Percentiles rank a stretch among this genome's conserved stretches.
Conservation (phyloP, 2,329 filamentous ascomycete species). For the Penicillium italicum region DNA sequence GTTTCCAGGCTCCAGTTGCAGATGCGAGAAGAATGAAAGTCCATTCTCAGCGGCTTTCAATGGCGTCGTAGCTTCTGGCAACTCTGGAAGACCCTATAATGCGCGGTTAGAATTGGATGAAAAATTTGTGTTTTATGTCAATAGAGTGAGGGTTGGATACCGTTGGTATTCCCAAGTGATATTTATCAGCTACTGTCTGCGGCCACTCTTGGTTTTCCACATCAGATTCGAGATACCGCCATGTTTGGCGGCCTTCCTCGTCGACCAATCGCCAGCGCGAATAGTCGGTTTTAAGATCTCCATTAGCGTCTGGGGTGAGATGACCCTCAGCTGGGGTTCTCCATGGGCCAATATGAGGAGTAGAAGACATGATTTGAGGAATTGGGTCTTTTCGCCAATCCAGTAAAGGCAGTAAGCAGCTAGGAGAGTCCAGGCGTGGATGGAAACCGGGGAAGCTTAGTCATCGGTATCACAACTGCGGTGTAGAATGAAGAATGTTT, state of each 20-base stretch:
- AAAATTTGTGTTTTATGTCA: not conserved
- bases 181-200: conserved; percentile 84
- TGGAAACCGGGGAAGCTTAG: conserved; percentile 9
- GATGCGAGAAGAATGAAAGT: conserved; percentile 79
- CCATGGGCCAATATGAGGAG: conserved; percentile 35
- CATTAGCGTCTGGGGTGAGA: conserved; percentile 32
- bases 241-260: conserved; percentile 81
- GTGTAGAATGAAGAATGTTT: conserved; percentile 7
- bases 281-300: conserved; percentile 65
- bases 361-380: conserved; percentile 5
- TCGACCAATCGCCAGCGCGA: conserved; percentile 80
- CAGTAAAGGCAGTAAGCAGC: not conserved
- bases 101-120: not conserved
- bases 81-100: conserved; percentile 65
- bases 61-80: conserved; percentile 67
- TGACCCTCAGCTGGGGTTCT: conserved; percentile 35
- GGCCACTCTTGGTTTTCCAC: conserved; percentile 73
- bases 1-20: conserved; percentile 84
- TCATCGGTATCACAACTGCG: conserved; percentile 8
- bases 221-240: conserved; percentile 80
- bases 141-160: conserved; percentile 49
- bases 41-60: conserved; percentile 78
- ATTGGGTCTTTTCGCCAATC: not conserved
- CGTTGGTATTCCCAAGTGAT: conserved; percentile 73
- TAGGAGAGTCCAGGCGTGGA: not conserved